A percentile compares a stretch with the other conserved stretches of the same genome.
Conservation (phyloP, 2,329 filamentous ascomycete species). For the Exophiala aquamarina region DNA sequence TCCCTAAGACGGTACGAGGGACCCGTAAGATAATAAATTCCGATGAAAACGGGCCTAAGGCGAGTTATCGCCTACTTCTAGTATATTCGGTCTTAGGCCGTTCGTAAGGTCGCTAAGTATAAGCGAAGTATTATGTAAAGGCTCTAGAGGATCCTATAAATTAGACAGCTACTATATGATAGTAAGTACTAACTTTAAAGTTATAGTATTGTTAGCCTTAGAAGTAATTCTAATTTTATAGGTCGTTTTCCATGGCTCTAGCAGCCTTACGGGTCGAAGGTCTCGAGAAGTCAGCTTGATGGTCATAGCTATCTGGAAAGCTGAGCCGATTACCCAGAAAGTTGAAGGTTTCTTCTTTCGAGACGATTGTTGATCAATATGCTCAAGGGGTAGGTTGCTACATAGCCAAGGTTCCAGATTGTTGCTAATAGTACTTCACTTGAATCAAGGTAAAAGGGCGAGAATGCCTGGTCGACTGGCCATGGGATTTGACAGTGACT, state of each 20-base stretch:
- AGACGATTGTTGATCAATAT: too few species aligned
- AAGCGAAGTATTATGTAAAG: constrained; percentile 32
- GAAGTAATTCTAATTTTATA: constrained; percentile 25
- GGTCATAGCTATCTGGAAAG: too few species aligned
- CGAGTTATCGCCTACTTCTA: constrained; percentile 37
- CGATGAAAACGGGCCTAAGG: constrained; percentile 38
- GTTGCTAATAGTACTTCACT: too few species aligned
- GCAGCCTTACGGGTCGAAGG: constrained; percentile 27
- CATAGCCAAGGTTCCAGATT: too few species aligned
- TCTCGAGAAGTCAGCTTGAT: too few species aligned
- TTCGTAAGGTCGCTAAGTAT: constrained; percentile 32
- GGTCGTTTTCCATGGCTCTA: constrained; percentile 26
- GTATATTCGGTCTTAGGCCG: constrained; percentile 24
- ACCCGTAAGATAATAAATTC: constrained; percentile 32
- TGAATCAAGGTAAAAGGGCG: too few species aligned
- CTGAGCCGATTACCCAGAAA: too few species aligned
- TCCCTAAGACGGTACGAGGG: too few species aligned
- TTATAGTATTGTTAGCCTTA: constrained; percentile 13
- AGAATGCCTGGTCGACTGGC: too few species aligned
- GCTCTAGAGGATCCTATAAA: constrained; percentile 23
- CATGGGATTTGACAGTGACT: too few species aligned
- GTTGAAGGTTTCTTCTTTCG: too few species aligned
- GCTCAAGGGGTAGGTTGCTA: too few species aligned
- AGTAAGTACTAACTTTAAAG: constrained; percentile 24
- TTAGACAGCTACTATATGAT: constrained; percentile 25